Evolutionary conservation across 2,329 filamentous ascomycete species (phyloP), one percentile per base, ranked within the genome.

Genomic region (Colletotrichum sp.): DNA sequence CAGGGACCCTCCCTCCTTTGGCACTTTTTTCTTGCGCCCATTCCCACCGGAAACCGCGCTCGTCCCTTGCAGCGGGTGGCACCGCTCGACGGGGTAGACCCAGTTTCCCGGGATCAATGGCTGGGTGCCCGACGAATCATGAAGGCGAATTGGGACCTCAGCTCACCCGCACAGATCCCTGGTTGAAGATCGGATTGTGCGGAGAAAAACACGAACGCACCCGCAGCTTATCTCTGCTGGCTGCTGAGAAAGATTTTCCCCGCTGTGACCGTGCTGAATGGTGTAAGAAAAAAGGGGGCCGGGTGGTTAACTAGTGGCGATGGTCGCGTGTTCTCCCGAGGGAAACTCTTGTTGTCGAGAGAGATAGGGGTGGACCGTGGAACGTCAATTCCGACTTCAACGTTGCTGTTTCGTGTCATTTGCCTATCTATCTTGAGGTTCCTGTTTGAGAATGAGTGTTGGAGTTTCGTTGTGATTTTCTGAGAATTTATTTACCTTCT

Each of bases 21-120:
- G n/a, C 30, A 21, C 32, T 67, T 52, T 44, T 13, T 52, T 24
- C 44, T 52, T 8, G n/a, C n/a, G 44, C 28, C 16, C 49, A 55
- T 39, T 30, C 65, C 49, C 52, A 59, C 59, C 60, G 63, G 52
- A 72, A 72, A 24, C 32, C 30, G 55, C 34, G 52, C 21, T 36
- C 52, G 63, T 36, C 24, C 30, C 67, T 68, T 49, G 69, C 65
- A 63, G 69, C 36, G 52, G 68, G 30, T 62, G 59, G 59, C 59
- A 63, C 71, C 62, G 68, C n/a, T 39, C 16, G 65, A 62, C 57
- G 72, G 72, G 72, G 55, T 39, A 34, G 73, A 64, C 73, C 69
- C 73, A 64, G 73, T 73, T 73, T 64, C 44, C 26, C 44, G 44
- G 67, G n/a, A 69, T 64, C 63, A 34, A n/a, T 8, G 26, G n/a